Base-by-base conservation (phyloP, 2,329 filamentous ascomycete species). In the Botrytis cinerea region DNA sequence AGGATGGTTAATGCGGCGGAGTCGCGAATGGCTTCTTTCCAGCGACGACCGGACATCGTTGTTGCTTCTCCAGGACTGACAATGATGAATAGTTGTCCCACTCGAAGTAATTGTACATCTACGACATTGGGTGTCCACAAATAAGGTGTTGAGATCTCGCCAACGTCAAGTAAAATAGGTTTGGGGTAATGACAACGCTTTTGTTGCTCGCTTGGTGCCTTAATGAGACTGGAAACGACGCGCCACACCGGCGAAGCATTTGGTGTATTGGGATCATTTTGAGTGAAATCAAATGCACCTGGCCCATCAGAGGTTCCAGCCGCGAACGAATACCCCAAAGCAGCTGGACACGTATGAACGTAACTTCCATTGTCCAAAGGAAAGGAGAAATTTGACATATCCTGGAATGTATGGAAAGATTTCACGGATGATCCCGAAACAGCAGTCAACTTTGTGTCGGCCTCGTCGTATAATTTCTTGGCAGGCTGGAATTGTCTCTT, bases 271-370 rank as follows among this genome's bases (percentile, higher is more conserved):
- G 91, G 91, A 76, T 93, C 88, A 76, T 94, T 95, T 80, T 98
- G 95, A 1, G 93, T 96, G 81, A 98, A 98, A 82, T 98, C 95
- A 79, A 97, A 97, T 0, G 90, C 90, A 0, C 95, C 95, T 0
- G 95, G 95, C 9, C 95, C 94, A 81, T 98, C 95, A 0, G 93
- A 93, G 0, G 95, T 98, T 18, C 95, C 95, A 1, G 93, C 95
- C 0, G 95, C 95, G 80, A 98, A 98, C 0, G 93, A 95, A 81
- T 96, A 97, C 9, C 95, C 95, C 74, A 98, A 84, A 0, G 94
- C 94, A 0, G 95, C 95, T 5, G 94, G 91, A 78, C 95, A 98
- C 0, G 95, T 97, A 68, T 84, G 86, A 10, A 90, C 92, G 45
- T 83, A 83, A 4, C 89, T 89, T 63, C 93, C 92, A 77, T 97